Percentiles rank a stretch among this genome's conserved stretches.
Conservation (phyloP, 2,329 filamentous ascomycete species). For the Alternaria sp. region DNA sequence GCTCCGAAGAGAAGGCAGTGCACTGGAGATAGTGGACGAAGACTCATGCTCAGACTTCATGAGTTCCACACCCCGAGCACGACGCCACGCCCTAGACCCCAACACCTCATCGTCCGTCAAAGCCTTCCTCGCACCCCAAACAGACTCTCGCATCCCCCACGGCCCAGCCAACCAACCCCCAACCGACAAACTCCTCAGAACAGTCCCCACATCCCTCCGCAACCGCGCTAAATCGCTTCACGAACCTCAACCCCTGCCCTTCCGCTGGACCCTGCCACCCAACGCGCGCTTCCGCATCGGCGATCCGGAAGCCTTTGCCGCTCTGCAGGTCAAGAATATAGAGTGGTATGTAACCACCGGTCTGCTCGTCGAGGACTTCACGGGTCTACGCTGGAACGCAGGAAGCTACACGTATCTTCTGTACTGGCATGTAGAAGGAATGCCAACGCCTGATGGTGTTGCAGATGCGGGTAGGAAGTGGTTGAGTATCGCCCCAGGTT, state of each 20-base stretch:
- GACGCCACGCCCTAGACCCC: background rate
- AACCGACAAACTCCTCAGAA: background rate
- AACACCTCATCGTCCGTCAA: background rate
- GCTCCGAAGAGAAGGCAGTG: background rate
- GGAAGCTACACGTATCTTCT: background rate
- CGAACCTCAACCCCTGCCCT: background rate
- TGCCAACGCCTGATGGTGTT: background rate
- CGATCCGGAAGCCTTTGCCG: background rate
- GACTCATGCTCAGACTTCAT: no score
- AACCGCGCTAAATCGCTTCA: background rate
- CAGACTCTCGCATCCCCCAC: background rate
- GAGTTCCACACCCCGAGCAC: background rate
- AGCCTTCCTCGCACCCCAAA: background rate
- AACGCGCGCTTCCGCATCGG: background rate
- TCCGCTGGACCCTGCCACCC: background rate
- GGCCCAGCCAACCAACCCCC: background rate
- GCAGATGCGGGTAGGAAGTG: background rate
- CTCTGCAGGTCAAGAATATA: background rate
- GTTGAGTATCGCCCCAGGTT: background rate
- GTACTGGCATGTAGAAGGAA: background rate
- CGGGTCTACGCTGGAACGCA: background rate
- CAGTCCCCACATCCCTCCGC: background rate
- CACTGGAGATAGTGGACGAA: background rate
- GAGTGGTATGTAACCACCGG: slow-evolving; percentile 5
- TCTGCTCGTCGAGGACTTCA: background rate